Percentiles rank a stretch among this genome's conserved stretches.
Evolutionary conservation across 78 protist genomes (phyloP).

Genomic region (Capsaspora owczarzaki): DNA sequence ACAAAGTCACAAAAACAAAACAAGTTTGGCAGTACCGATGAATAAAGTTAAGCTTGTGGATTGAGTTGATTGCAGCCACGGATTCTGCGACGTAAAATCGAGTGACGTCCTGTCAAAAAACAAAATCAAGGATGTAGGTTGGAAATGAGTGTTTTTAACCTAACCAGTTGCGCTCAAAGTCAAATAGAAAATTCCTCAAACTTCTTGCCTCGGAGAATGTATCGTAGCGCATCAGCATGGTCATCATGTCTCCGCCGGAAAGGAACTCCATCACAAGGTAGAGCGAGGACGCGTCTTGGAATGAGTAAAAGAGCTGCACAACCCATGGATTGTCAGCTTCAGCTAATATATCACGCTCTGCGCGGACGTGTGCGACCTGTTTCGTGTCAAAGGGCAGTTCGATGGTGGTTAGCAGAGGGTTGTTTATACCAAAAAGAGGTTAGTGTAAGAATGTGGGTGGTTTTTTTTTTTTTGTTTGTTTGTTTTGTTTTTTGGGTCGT

Average conservation of each 20-base stretch:
- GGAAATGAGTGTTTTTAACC: not conserved
- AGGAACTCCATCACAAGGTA: slow-evolving; percentile 38
- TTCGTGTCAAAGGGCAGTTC: not conserved
- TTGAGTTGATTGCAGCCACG: slow-evolving; percentile 59
- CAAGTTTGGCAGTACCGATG: slow-evolving; percentile 40
- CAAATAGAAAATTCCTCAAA: too few species aligned
- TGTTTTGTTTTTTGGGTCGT: too few species aligned
- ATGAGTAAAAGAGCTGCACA: slow-evolving; percentile 73
- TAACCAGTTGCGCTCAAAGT: too few species aligned
- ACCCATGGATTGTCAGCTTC: slow-evolving; percentile 32
- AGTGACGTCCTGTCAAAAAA: slow-evolving; percentile 26
- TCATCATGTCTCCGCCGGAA: slow-evolving; percentile 40
- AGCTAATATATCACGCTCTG: slow-evolving; percentile 51
- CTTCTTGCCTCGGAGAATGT: not conserved
- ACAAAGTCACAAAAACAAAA: not conserved
- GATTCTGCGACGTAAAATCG: slow-evolving; percentile 69
- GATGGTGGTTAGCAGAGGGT: too few species aligned
- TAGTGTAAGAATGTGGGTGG: too few species aligned
- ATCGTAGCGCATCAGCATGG: slow-evolving; percentile 24
- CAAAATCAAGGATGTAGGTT: not conserved
- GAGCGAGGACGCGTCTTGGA: slow-evolving; percentile 43
- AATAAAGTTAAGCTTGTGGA: slow-evolving; percentile 60
- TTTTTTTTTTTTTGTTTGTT: too few species aligned
- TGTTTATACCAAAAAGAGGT: too few species aligned
- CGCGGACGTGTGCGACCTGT: slow-evolving; percentile 25